Evolutionary conservation across 768 basidiomycete genomes (phyloP), one percentile per base, ranked within the genome.

Genomic region (Ramaria rubella): DNA sequence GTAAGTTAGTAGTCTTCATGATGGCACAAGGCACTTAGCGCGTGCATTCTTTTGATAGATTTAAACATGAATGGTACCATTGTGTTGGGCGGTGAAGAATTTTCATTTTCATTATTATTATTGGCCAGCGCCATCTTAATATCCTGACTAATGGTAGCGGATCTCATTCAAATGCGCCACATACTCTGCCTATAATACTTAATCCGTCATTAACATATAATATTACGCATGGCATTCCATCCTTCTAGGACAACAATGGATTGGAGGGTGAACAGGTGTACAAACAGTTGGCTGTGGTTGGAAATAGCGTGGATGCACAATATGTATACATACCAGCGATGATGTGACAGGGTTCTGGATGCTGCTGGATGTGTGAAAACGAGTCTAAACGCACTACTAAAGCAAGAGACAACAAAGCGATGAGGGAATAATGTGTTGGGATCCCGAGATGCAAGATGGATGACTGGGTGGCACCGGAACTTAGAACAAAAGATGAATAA

Each of bases 1-100:
- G 74, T 42, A 75, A 73, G 72, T 60, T 75, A 1, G 74, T 73
- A 12, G 70, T 75, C 59, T 66, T 75, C 23, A 59, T 75, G 57
- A 60, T 57, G 2, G 61, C n/a, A n/a, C n/a, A n/a, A n/a, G n/a
- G n/a, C n/a, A n/a, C n/a, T n/a, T 14, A 38, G 36, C n/a, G 36
- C 12, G 2, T 38, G 6, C 36, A 2, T 38, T 38, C n/a, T 12
- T 38, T n/a, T 38, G 36, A 38, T n/a, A 38, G n/a, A 12, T 7
- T 38, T n/a, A n/a, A n/a, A 38, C 2, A n/a, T n/a, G n/a, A 38
- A 38, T n/a, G 36, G 6, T 38, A 38, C 36, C 12, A 38, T 38
- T n/a, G 36, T 38, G n/a, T 38, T 38, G 12, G 36, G 36, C 12
- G n/a, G 36, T 12, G 2, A 38, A 38, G 6, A n/a, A 7, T 12